A percentile compares a stretch with the other conserved stretches of the same genome.
Evolutionary conservation across 305 asterid genomes (phyloP).

Genomic region (Solanum hybrid): DNA sequence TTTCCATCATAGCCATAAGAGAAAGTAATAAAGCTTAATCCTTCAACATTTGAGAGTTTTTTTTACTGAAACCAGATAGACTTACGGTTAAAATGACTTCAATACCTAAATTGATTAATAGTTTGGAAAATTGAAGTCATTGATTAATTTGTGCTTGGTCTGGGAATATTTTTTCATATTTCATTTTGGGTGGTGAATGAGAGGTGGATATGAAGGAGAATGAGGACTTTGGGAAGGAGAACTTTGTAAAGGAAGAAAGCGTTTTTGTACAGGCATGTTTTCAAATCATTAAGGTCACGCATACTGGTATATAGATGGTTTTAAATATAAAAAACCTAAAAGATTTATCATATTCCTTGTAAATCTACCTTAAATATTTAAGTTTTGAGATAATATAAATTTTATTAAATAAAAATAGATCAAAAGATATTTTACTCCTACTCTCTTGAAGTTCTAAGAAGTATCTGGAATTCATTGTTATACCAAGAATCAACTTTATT

Average conservation of each 20-base stretch:
- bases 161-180: not conserved
- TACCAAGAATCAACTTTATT: too few relatives aligned
- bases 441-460: too few relatives aligned
- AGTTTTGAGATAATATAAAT: too few relatives aligned
- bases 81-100: slow-evolving; percentile 4
- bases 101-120: slow-evolving; percentile 6
- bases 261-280: not conserved
- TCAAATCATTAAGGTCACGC: too few relatives aligned
- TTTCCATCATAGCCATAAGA: slow-evolving; percentile 19
- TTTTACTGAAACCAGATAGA: not conserved
- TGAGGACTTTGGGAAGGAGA: not conserved
- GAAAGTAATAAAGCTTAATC: not conserved
- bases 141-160: slow-evolving; percentile 29
- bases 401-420: too few relatives aligned
- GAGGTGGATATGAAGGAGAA: not conserved
- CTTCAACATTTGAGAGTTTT: not conserved
- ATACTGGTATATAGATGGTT: too few relatives aligned
- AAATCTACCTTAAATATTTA: too few relatives aligned
- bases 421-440: too few relatives aligned
- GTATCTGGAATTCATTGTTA: too few relatives aligned
- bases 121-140: slow-evolving; percentile 22
- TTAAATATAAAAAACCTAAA: too few relatives aligned
- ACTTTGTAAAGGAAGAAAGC: too few relatives aligned
- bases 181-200: not conserved
- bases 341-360: too few relatives aligned